Percentiles rank a stretch among this genome's conserved stretches.
Evolutionary conservation across 2,329 filamentous ascomycete genomes (phyloP).

Genomic region (Penicillium oxalicum): DNA sequence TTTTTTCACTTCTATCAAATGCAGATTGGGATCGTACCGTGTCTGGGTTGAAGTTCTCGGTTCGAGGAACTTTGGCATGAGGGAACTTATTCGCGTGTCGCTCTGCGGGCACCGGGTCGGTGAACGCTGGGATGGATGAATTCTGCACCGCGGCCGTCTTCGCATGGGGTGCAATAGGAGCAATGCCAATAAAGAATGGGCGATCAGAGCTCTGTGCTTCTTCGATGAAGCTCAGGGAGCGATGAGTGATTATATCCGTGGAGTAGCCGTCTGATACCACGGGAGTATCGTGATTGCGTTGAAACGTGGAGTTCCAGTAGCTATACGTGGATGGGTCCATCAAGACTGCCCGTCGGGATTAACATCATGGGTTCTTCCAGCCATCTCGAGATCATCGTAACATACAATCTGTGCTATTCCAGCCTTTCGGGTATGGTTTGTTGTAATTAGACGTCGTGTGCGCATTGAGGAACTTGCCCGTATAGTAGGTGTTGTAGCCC

Average conservation of each 20-base stretch:
- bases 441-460: slow-evolving; percentile 59
- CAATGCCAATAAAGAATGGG: slow-evolving; percentile 62
- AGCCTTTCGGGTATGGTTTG: slow-evolving; percentile 52
- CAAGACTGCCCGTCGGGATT: slow-evolving; percentile 34
- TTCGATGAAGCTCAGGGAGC: slow-evolving; percentile 53
- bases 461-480: slow-evolving; percentile 63
- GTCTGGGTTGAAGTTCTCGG: slow-evolving; percentile 54
- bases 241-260: slow-evolving; percentile 54
- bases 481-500: slow-evolving; percentile 67
- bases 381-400: no score
- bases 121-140: slow-evolving; percentile 11
- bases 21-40: background rate
- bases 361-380: no score
- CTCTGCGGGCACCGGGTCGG: slow-evolving; percentile 36
- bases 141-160: slow-evolving; percentile 26
- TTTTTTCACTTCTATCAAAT: background rate
- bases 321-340: slow-evolving; percentile 62
- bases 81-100: slow-evolving; percentile 57
- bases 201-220: slow-evolving; percentile 47
- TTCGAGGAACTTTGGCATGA: slow-evolving; percentile 53
- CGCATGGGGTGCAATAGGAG: slow-evolving; percentile 60
- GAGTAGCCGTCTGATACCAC: slow-evolving; percentile 51
- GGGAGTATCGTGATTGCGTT: slow-evolving; percentile 51
- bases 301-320: slow-evolving; percentile 58
- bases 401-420: slow-evolving; percentile 49